A percentile compares a stretch with the other conserved stretches of the same genome.
Evolutionary conservation across 1,284 basidiomycete genomes (phyloP).

Genomic region (Moniliophthora roreri): DNA sequence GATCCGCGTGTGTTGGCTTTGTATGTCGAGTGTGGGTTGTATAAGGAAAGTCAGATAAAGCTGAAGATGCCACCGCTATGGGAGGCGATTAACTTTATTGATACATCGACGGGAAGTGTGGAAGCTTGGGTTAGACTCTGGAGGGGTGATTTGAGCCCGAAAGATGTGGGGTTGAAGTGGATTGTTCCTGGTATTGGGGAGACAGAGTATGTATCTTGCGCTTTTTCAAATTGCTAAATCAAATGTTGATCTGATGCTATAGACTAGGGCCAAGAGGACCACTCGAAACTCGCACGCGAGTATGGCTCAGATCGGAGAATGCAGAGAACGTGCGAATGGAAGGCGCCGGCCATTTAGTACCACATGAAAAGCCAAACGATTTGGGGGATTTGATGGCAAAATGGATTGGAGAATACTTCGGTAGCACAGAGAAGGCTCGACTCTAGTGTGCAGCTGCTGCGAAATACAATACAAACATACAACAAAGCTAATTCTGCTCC

Average conservation of each 20-base stretch:
- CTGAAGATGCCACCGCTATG: conserved; percentile 65
- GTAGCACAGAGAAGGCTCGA: background rate
- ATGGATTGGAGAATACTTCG: background rate
- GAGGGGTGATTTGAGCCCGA: conserved; percentile 41
- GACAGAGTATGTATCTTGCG: conserved; percentile 27
- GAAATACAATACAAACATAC: too few species aligned
- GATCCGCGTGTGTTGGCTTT: conserved; percentile 63
- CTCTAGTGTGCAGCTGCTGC: background rate
- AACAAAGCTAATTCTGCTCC: conserved; percentile 5
- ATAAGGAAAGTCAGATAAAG: conserved; percentile 31
- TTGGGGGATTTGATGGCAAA: conserved; percentile 25
- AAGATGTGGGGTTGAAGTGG: conserved; percentile 50
- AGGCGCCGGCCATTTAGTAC: conserved; percentile 58
- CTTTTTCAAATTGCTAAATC: background rate
- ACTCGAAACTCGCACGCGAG: conserved; percentile 37
- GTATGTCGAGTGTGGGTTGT: conserved; percentile 70
- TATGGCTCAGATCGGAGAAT: conserved; percentile 63
- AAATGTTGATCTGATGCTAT: background rate
- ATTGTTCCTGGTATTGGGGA: conserved; percentile 51
- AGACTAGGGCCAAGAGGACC: background rate
- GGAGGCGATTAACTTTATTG: conserved; percentile 58
- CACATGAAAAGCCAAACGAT: conserved; percentile 43
- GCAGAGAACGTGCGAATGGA: conserved; percentile 56
- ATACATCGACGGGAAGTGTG: conserved; percentile 40
- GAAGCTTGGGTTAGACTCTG: conserved; percentile 42